Conservation (phyloP, 345 rosid genomes). For the Eucalyptus melliodora region DNA sequence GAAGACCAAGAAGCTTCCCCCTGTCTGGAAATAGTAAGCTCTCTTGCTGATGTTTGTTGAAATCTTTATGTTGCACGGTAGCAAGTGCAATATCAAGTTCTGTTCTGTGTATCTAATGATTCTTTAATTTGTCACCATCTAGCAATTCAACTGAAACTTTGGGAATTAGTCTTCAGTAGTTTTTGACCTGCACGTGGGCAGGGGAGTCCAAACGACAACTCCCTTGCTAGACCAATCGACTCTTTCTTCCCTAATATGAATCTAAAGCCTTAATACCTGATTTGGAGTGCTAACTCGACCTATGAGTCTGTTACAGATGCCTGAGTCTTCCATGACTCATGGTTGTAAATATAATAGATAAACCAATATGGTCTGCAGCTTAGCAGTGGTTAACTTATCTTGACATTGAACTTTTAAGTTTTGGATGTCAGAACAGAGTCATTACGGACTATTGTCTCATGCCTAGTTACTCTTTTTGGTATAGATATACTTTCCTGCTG, state of each 20-base stretch:
- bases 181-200: neutral
- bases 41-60: neutral
- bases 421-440: neutral
- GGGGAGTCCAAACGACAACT: neutral
- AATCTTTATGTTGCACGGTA: neutral
- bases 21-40: conserved; percentile 15
- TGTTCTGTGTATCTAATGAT: neutral
- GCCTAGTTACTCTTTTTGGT: neutral
- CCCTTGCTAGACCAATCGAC: neutral
- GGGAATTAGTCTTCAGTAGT: neutral
- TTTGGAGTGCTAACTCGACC: neutral
- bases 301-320: neutral
- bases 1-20: conserved; percentile 14
- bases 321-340: neutral
- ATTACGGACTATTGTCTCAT: neutral
- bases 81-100: neutral
- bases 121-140: neutral
- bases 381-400: neutral
- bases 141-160: neutral
- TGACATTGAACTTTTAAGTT: neutral
- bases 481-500: neutral
- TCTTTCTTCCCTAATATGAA: neutral
- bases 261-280: neutral
- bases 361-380: neutral
- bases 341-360: neutral